Evolutionary conservation across 176 grass and related monocot genomes (phyloP), one percentile per base, ranked within the genome.

Genomic region (Hyparrhenia diplandra): DNA sequence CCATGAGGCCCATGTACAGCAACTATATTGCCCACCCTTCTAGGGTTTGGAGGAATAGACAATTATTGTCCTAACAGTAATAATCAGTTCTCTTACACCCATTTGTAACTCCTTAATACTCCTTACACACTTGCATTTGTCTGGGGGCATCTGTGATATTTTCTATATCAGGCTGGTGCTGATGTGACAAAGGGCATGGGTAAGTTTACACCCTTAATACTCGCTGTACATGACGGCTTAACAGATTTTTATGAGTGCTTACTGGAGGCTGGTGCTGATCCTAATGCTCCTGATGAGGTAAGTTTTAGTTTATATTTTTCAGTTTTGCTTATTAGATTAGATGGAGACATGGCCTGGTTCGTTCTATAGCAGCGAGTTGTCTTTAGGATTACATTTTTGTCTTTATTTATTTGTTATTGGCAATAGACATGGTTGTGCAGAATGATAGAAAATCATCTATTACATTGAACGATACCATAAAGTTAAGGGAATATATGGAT

Each of bases 211-310:
- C 84, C 84, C 13, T 23, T 86, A 43, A 45, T 67, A 58, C 4
- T 58, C 35, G 77, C 69, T 42, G 78, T 39, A 23, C 1, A 1
- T 13, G 35, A 66, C 1, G 80, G 86, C 58, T 73, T 83, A 25
- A 83, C 74, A 59, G 74, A 88, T 0, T 57, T 71, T 52, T 77
- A 73, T 25, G 55, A 72, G 20, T 83, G 64, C 18, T 78, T 88
- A 63, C 5, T 85, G 77, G 69, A 85, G 32, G 84, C 68, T 80
- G 84, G 84, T 20, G 84, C 69, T 27, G 80, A 84, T 82, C 86
- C 86, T 35, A 42, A 79, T 59, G 67, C 79, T 63, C 43, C n/a
- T 28, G 68, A 78, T 72, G 31, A 78, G 55, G 86, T 88, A 67
- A 65, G 67, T 57, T 69, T 71, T 52, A 52, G 49, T 28, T 32